phyloP scores from a whole-genome alignment of 208 protist genomes.

The Leptomonas seymouri region DNA sequence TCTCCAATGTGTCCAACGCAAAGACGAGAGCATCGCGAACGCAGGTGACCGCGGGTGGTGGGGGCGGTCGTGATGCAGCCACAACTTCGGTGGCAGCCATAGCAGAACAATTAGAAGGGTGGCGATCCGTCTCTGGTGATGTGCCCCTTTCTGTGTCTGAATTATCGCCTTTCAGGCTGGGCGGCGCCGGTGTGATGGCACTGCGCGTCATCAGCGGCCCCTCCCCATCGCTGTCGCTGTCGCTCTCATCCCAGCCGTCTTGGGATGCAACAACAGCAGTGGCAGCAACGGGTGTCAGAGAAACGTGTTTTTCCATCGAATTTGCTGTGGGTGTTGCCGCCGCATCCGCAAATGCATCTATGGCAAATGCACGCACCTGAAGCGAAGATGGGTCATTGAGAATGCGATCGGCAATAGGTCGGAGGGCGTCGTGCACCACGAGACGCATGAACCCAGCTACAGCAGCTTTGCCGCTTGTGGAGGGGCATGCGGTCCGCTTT shows the following conservation, averaged over 20 bases:
- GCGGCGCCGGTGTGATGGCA: neutral
- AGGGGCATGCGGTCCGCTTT: neutral
- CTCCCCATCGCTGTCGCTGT: conserved; percentile 12
- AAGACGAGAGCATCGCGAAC: neutral
- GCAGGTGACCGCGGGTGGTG: neutral
- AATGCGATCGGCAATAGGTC: conserved; percentile 27
- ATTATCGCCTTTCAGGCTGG: neutral
- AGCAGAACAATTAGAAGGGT: neutral
- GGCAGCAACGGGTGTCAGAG: too few relatives aligned
- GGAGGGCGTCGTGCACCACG: conserved; percentile 24
- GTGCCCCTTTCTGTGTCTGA: neutral
- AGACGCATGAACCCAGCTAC: conserved; percentile 10
- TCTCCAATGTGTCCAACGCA: conserved; percentile 25
- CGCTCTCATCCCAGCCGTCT: conserved; percentile 15
- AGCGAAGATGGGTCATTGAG: conserved; percentile 17
- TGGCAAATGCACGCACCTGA: neutral
- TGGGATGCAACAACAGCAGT: neutral
- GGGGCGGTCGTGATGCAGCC: neutral
- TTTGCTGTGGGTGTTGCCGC: neutral
- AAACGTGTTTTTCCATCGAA: too few relatives aligned
- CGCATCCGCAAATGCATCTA: neutral
- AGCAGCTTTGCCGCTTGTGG: neutral
- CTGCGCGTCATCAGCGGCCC: conserved; percentile 12
- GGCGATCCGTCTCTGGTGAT: neutral
- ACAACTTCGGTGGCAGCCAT: neutral